Conservation (phyloP, 129 eudicot species). For the Lonicera japonica region DNA sequence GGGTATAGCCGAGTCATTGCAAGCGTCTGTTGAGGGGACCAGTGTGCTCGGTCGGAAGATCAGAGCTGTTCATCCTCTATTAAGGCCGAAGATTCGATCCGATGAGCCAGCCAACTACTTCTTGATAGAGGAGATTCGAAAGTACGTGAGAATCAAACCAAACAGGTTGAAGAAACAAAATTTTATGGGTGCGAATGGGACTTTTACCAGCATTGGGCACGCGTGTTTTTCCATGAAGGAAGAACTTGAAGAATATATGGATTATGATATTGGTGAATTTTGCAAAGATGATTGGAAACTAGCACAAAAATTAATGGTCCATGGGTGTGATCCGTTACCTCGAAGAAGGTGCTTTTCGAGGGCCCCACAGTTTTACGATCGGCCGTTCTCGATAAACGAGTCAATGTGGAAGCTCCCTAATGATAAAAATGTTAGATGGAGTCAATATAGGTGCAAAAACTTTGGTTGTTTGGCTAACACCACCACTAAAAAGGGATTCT, state of each 20-base stretch:
- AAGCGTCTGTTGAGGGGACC: slow-evolving; percentile 6
- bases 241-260: slow-evolving; percentile 77
- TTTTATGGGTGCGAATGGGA: slow-evolving; percentile 81
- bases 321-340: slow-evolving; percentile 77
- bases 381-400: slow-evolving; percentile 45
- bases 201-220: slow-evolving; percentile 70
- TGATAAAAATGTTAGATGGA: slow-evolving; percentile 64
- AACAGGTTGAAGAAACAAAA: slow-evolving; percentile 61
- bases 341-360: slow-evolving; percentile 53
- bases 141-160: slow-evolving; percentile 60
- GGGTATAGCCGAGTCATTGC: slow-evolving; percentile 33
- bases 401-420: slow-evolving; percentile 58
- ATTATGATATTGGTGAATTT: slow-evolving; percentile 70
- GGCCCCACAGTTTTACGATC: slow-evolving; percentile 49
- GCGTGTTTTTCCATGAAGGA: slow-evolving; percentile 58
- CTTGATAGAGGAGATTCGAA: slow-evolving; percentile 62
- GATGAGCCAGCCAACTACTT: slow-evolving; percentile 36
- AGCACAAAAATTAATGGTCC: slow-evolving; percentile 69
- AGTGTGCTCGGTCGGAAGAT: neutral
- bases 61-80: slow-evolving; percentile 2
- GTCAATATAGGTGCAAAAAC: slow-evolving; percentile 57
- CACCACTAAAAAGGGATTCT: slow-evolving; percentile 51
- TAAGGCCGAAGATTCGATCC: slow-evolving; percentile 5
- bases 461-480: slow-evolving; percentile 51
- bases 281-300: slow-evolving; percentile 78